Base-by-base conservation (phyloP, 345 rosid genomes). In the Lepidium africanum region DNA sequence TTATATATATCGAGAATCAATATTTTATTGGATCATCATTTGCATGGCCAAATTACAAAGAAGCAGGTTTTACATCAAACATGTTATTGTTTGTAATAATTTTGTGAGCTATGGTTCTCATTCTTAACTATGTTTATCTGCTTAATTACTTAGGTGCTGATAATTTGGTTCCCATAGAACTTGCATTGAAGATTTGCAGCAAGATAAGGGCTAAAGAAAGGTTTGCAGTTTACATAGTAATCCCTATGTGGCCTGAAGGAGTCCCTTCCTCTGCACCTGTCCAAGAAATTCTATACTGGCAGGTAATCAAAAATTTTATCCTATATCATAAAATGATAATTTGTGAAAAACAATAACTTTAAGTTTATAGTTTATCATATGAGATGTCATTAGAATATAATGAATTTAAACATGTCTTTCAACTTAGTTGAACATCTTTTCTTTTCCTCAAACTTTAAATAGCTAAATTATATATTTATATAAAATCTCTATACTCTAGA, bases 231-330 rank as follows among this genome's bases (percentile, higher is more conserved):
- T 91, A 89, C 69, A 58, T 91, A 30, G 75, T 91, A 46, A 82
- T 91, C 52, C 93, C 97, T 7, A 84, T 91, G 96, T 91, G 96
- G 97, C 92, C 96, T 3, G 96, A 89, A 80, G 97, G 97, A 49
- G 79, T 63, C 58, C 94, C 96, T 25, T 63, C 84, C 71, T 83
- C 97, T 33, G 86, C 79, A 4, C 23, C 86, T 6, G 94, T 87
- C 53, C 97, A 91, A 81, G 86, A 76, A 79, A 89, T 91, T 70
- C 89, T 91, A 50, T 91, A 81, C 67, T 91, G 97, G 96, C 97
- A 91, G 96, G 97, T 88, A 81, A 61, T 9, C 4, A n/a, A n/a
- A n/a, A n/a, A n/a, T n/a, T n/a, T n/a, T n/a, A n/a, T n/a, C 23
- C 23, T 21, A 21, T 21, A 27, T 5, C 5, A 27, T 27, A 5